Evolutionary conservation across 2,329 filamentous ascomycete genomes (phyloP).

Genomic region (Hortaea werneckii): DNA sequence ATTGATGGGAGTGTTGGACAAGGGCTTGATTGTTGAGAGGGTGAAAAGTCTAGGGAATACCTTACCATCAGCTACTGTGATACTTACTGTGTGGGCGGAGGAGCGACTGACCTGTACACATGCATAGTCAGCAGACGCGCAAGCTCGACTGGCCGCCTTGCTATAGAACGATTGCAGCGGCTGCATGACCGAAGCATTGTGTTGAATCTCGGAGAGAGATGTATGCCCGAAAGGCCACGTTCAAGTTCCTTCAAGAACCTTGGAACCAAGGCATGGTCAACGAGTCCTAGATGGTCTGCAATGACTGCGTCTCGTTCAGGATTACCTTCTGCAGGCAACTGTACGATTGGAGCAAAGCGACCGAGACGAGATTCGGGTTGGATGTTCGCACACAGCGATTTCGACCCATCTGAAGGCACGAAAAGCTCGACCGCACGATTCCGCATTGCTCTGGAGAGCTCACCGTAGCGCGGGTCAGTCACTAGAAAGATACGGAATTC

Average conservation of each 20-base stretch:
- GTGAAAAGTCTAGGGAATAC: slow-evolving; percentile 31
- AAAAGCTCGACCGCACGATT: slow-evolving; percentile 90
- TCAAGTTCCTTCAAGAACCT: slow-evolving; percentile 11
- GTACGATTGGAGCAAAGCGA: slow-evolving; percentile 11
- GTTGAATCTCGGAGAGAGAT: background rate
- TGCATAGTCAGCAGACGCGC: slow-evolving; percentile 30
- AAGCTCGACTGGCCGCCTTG: slow-evolving; percentile 22
- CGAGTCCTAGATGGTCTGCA: slow-evolving; percentile 14
- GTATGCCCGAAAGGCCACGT: slow-evolving; percentile 8
- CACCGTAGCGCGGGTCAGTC: slow-evolving; percentile 82
- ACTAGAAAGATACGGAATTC: slow-evolving; percentile 90
- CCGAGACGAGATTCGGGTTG: slow-evolving; percentile 20
- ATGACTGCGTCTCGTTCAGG: background rate
- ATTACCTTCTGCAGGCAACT: background rate
- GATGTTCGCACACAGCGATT: slow-evolving; percentile 4
- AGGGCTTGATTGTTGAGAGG: slow-evolving; percentile 37
- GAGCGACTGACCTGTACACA: slow-evolving; percentile 26
- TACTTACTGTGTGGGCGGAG: slow-evolving; percentile 16
- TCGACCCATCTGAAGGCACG: slow-evolving; percentile 31
- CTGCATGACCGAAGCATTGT: background rate
- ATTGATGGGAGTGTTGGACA: slow-evolving; percentile 19
- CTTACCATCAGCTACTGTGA: slow-evolving; percentile 26
- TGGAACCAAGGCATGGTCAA: slow-evolving; percentile 10
- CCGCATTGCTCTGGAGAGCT: slow-evolving; percentile 90
- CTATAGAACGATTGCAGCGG: slow-evolving; percentile 15